phyloP scores from a whole-genome alignment of 148 eudicot genomes.

The Nyssa sinensis region DNA sequence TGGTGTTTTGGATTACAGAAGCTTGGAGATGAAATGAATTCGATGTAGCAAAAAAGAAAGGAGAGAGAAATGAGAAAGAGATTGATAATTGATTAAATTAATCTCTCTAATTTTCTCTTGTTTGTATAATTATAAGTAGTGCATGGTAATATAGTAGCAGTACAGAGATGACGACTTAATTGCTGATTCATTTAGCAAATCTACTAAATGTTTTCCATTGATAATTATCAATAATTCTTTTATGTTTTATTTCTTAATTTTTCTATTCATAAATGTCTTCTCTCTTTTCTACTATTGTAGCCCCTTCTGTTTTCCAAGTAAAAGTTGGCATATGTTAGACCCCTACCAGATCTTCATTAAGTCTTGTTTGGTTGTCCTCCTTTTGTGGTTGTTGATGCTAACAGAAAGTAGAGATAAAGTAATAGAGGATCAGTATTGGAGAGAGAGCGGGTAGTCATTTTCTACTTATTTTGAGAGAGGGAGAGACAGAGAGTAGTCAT shows the following conservation, averaged over 20 bases:
- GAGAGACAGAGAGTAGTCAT: no score
- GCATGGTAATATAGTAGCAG: background rate
- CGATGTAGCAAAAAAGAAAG: background rate
- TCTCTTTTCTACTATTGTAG: background rate
- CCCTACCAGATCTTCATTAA: background rate
- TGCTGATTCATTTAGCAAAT: background rate
- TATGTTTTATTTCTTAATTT: background rate
- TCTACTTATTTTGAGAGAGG: no score
- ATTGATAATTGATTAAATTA: conserved; percentile 9
- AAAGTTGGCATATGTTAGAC: background rate
- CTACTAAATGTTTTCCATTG: background rate
- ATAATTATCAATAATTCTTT: background rate
- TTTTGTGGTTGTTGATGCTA: background rate
- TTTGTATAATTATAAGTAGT: conserved; percentile 13
- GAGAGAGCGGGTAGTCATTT: no score
- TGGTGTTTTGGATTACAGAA: conserved; percentile 67
- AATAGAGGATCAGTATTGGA: no score
- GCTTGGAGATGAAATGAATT: conserved; percentile 72
- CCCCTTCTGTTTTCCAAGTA: background rate
- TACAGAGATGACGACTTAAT: background rate
- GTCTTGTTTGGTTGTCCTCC: no score
- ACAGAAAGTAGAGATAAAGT: background rate
- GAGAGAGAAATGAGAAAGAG: conserved; percentile 10
- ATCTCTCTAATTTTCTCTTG: conserved; percentile 23
- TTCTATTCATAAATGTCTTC: background rate